Evolutionary conservation across 306 rosid genomes (phyloP), one percentile per base, ranked within the genome.

Genomic region (Gynostemma pentaphyllum): DNA sequence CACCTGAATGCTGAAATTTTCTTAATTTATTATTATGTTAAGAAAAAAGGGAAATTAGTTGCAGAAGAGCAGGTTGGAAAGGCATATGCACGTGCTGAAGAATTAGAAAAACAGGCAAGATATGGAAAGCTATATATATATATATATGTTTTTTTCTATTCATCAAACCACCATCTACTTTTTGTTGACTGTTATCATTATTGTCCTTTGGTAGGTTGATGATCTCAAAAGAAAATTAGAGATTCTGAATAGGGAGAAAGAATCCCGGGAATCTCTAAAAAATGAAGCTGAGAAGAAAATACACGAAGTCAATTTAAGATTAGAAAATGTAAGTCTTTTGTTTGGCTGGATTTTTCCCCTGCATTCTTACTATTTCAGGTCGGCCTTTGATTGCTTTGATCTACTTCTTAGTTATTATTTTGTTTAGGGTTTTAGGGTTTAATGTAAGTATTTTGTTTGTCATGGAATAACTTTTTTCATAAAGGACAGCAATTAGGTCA

Each of bases 81-180:
- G 87, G 97, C 89, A 66, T 74, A 82, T 86, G 95, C 95, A 36
- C 97, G 84, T 48, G 90, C 94, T 68, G 81, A 73, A 66, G 94
- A 84, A 82, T 81, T 94, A 45, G 94, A 84, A 74, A 82, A 83
- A 42, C 85, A 88, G 98, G 98, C 85, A 47, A 75, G 82, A 37
- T 32, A 45, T 15, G 68, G 56, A 36, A 14, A n/a, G 51, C 41
- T 62, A 62, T 64, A 54, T n/a, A n/a, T n/a, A n/a, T n/a, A n/a
- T n/a, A n/a, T n/a, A n/a, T n/a, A n/a, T n/a, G n/a, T 13, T 37
- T 57, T 23, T 48, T 5, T 76, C 49, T 14, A 27, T 30, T 53
- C 34, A 26, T 21, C 21, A 24, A 46, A 57, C 37, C 51, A 53
- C 62, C 70, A 0, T 66, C 44, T 18, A 21, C 13, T 8, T n/a